Evolutionary conservation across 331 rosid species (phyloP).

Genomic region (Stylosanthes scabra): DNA sequence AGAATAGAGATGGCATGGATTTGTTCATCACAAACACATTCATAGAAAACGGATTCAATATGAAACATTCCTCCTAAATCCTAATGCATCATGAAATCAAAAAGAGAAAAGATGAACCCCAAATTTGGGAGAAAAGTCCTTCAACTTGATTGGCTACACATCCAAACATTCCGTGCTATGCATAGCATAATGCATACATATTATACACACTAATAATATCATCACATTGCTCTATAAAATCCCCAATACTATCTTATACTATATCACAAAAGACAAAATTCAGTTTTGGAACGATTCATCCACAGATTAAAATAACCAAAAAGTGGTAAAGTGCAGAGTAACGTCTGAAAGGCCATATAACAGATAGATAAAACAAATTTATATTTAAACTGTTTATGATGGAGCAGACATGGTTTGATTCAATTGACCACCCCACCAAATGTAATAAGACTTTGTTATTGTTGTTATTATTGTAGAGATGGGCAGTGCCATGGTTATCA

Average conservation of each 20-base stretch:
- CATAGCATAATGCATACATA: not conserved
- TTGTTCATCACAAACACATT: conserved; percentile 4
- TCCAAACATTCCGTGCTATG: conserved; percentile 32
- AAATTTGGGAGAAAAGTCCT: conserved; percentile 48
- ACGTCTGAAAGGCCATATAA: no score
- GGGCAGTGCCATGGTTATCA: no score
- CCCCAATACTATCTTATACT: no score
- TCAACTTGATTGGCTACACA: conserved; percentile 20
- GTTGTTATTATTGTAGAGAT: no score
- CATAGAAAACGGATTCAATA: not conserved
- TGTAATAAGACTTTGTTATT: no score
- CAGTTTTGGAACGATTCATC: conserved; percentile 30
- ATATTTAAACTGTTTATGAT: no score
- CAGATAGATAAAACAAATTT: no score
- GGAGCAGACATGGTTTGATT: no score
- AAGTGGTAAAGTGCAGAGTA: no score
- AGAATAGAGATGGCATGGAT: not conserved
- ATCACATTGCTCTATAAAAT: conserved; percentile 43
- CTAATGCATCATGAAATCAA: conserved; percentile 1
- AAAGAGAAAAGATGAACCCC: not conserved
- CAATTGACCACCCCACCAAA: no score
- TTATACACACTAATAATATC: not conserved
- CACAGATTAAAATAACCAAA: conserved; percentile 24
- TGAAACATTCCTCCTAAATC: conserved; percentile 14
- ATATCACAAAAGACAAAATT: conserved; percentile 37